phyloP scores from a whole-genome alignment of 75 land plant genomes.

The Chamaecyparis obtusa region DNA sequence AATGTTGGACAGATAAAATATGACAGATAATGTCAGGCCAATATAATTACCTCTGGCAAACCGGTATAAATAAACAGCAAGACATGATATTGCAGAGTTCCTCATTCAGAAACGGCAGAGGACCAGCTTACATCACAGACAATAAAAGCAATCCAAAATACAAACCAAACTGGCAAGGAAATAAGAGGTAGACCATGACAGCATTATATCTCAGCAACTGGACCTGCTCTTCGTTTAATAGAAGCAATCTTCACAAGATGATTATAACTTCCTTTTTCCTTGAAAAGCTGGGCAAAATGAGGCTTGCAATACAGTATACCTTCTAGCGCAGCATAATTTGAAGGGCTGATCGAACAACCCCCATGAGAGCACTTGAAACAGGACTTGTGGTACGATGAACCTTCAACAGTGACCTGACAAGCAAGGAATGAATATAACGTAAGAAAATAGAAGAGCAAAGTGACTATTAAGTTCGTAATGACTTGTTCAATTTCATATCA shows the following conservation, averaged over 20 bases:
- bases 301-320: slow-evolving; percentile 49
- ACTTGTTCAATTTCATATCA: background rate
- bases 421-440: background rate
- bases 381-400: slow-evolving; percentile 41
- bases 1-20: background rate
- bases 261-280: slow-evolving; percentile 55
- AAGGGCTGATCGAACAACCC: slow-evolving; percentile 40
- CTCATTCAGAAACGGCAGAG: slow-evolving; percentile 6
- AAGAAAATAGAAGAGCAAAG: background rate
- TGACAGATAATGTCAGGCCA: background rate
- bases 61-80: slow-evolving; percentile 4
- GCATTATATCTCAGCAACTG: slow-evolving; percentile 5
- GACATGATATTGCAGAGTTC: slow-evolving; percentile 1
- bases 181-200: background rate
- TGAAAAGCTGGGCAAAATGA: slow-evolving; percentile 46
- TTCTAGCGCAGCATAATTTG: slow-evolving; percentile 48
- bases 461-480: background rate
- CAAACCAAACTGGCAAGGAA: background rate
- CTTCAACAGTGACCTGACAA: slow-evolving; percentile 47
- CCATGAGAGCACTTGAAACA: slow-evolving; percentile 53
- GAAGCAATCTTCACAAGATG: slow-evolving; percentile 35
- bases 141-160: background rate
- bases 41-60: slow-evolving; percentile 6
- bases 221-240: slow-evolving; percentile 19
- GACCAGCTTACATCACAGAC: background rate